Evolutionary conservation across 805 yeast species (phyloP), one percentile per base, ranked within the genome.

Genomic region (Pichia rugopelliculosa): DNA sequence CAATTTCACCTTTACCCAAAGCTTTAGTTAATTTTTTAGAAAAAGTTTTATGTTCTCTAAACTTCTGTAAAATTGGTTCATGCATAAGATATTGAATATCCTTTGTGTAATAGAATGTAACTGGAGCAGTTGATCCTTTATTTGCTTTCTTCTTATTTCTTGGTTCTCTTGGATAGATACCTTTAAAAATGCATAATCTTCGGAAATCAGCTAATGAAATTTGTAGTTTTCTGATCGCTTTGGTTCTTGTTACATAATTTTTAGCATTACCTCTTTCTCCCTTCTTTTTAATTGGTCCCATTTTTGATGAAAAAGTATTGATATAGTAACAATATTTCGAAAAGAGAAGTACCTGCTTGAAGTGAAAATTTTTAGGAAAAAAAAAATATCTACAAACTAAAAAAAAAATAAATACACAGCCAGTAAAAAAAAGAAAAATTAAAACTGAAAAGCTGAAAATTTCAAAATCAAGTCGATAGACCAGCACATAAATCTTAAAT

Each of bases 81-180:
- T 93, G 99, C 72, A 88, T 71, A 57, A 93, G 73, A 66, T 91
- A 93, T 68, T 90, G 96, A 55, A 93, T 93, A 66, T 93, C 99
- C 68, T 89, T 93, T 54, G 84, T 67, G 66, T 89, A 91, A 70
- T 93, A 93, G 65, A 93, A 95, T 4, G 99, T 93, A 22, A 85
- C 84, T 41, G 96, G 96, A 23, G 95, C 95, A 8, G 97, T 87
- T n/a, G 96, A 86, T 21, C 99, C 98, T 69, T 88, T 93, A 69
- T 89, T 91, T 51, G 97, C 96, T 75, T 88, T 90, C 80, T 85
- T 88, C 72, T 90, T 93, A 69, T 87, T 88, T 59, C 90, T 75
- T 41, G 98, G 98, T 64, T 89, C 97, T 65, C 99, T 80, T 46
- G 99, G 99, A 64, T 88, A 93, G 54, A 93, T 90, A 45, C 99